phyloP scores from a whole-genome alignment of 306 rosid species.

The Clitoria ternatea region DNA sequence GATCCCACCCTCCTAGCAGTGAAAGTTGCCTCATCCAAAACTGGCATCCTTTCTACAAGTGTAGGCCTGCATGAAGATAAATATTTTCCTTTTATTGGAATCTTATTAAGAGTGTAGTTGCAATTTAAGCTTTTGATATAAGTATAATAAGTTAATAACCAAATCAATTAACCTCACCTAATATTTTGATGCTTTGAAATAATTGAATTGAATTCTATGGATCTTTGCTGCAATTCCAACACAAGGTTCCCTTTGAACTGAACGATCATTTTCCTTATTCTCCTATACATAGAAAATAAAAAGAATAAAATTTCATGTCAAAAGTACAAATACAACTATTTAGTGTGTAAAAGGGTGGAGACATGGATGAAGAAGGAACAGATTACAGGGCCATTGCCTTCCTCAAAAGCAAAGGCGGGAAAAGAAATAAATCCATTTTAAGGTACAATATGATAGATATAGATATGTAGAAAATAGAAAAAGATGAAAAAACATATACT shows the following conservation, averaged over 20 bases:
- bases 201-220: conserved; percentile 5
- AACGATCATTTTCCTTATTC: not conserved
- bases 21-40: not conserved
- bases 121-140: not conserved
- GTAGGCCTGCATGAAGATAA: not conserved
- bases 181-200: conserved; percentile 1
- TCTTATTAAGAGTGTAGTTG: not conserved
- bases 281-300: not conserved
- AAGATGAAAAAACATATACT: not conserved
- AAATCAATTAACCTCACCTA: not conserved
- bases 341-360: not conserved
- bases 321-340: not conserved
- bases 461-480: no score
- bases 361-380: not conserved
- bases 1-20: not conserved
- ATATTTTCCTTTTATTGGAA: not conserved
- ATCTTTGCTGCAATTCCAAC: conserved; percentile 7
- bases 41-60: not conserved
- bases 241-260: not conserved
- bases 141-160: not conserved
- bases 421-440: not conserved
- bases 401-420: not conserved
- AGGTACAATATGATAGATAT: not conserved
- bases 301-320: not conserved
- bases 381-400: not conserved